Conservation (phyloP, 371 early-diverging fungal species). For the Cokeromyces recurvatus region DNA sequence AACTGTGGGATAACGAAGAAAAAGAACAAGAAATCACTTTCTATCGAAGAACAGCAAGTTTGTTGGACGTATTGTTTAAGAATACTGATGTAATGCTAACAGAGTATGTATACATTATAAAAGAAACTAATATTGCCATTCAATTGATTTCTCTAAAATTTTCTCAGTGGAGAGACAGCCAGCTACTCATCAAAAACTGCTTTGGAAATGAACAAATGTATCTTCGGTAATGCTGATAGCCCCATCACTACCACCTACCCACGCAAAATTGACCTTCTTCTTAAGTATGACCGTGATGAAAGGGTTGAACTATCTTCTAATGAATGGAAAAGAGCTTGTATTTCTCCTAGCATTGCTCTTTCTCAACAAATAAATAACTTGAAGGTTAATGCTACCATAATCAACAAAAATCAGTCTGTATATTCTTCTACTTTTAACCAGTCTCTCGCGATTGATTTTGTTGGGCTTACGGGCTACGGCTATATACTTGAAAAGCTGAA, state of each 20-base stretch:
- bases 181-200: too few species aligned
- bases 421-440: too few species aligned
- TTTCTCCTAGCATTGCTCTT: not conserved
- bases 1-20: not conserved
- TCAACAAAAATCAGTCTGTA: too few species aligned
- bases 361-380: slow-evolving; percentile 1
- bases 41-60: slow-evolving; percentile 1
- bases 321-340: slow-evolving; percentile 1
- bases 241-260: not conserved
- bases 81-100: not conserved
- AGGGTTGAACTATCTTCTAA: not conserved
- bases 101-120: not conserved
- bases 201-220: not conserved
- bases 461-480: too few species aligned
- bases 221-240: not conserved
- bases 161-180: too few species aligned
- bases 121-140: not conserved
- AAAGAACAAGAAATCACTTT: slow-evolving; percentile 1
- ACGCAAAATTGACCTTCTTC: not conserved
- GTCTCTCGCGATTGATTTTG: too few species aligned
- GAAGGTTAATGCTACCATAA: not conserved
- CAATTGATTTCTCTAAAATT: too few species aligned
- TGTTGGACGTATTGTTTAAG: not conserved
- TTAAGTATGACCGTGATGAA: not conserved
- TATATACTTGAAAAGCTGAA: too few species aligned